Evolutionary conservation across 306 rosid genomes (phyloP), one percentile per base, ranked within the genome.

Genomic region (Vigna hirtella): DNA sequence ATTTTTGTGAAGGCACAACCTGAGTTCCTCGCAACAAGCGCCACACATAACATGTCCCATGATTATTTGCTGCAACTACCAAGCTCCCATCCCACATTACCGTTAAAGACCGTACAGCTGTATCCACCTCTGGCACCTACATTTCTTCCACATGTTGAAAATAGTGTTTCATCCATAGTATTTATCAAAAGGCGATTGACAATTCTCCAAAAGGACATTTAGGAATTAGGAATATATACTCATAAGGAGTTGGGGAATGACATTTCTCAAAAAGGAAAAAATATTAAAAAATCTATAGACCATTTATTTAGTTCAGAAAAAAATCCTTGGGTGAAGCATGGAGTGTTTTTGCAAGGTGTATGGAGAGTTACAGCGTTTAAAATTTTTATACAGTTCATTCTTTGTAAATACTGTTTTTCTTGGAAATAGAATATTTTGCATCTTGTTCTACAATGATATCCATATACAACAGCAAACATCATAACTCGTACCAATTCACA

Each of bases 41-140:
- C 99, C 99, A 96, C 83, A 96, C 99, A 57, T 91, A 96, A 80
- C 99, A 96, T 8, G 98, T 96, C 80, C 99, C 98, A 18, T 90
- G 86, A 86, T 96, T 96, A 91, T 96, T 96, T 84, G 98, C 99
- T 48, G 99, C 98, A 81, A 96, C 99, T 65, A 96, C 99, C 90
- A 96, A 77, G 87, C 97, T 96, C 36, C 99, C 99, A 82, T 96
- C 99, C 99, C 99, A 93, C 99, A 96, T 96, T 47, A 96, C 96
- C 36, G 99, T 96, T 69, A 93, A 82, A 30, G 98, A 96, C 83
- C 99, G 96, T 58, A 96, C 99, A 43, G 98, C 99, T 1, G 98
- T 96, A 78, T 96, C 99, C 74, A 91, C 99, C 86, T 96, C 99
- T 52, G 99, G 99, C 74, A 96, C 99, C 99, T 96, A 88, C 59